A percentile compares a stretch with the other conserved stretches of the same genome.
These are phyloP conservation scores for Penicillium olsonii DNA, from an alignment of 2,329 filamentous ascomycete species.

Conservation along the genomic window DNA sequence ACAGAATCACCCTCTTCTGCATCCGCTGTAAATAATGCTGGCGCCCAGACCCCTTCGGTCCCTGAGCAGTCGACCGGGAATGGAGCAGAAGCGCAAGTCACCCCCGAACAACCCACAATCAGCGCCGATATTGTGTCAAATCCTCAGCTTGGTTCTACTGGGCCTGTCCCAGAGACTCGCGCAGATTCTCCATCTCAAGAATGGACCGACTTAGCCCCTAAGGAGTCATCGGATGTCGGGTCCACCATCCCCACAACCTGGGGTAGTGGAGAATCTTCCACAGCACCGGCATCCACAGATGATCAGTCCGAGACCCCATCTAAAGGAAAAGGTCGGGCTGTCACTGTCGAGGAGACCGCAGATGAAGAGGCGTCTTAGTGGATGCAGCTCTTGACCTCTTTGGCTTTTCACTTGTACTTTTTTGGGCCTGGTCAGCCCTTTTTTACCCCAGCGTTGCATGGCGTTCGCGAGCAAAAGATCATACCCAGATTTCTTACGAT, in stretches of 20 bases:
- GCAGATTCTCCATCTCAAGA: slow-evolving; percentile 32
- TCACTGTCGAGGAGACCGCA: slow-evolving; percentile 38
- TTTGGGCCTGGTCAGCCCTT: background rate
- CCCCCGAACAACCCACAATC: background rate
- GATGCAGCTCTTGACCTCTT: slow-evolving; percentile 3
- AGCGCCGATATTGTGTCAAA: background rate
- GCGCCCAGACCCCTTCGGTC: background rate
- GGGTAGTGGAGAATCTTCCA: slow-evolving; percentile 4
- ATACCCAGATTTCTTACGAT: slow-evolving; percentile 25
- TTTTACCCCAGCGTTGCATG: slow-evolving; percentile 27
- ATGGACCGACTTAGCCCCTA: slow-evolving; percentile 29
- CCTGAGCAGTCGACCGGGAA: background rate
- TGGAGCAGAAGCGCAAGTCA: background rate
- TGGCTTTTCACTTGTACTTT: slow-evolving; percentile 6
- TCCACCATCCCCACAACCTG: slow-evolving; percentile 18
- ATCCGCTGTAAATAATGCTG: slow-evolving; percentile 1
- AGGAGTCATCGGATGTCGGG: slow-evolving; percentile 18
- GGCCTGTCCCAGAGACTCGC: slow-evolving; percentile 10
- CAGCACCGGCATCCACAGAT: slow-evolving; percentile 8
- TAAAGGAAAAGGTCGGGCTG: slow-evolving; percentile 37
- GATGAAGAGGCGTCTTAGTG: slow-evolving; percentile 31
- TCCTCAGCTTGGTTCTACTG: slow-evolving; percentile 19
- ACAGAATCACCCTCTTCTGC: slow-evolving; percentile 2
- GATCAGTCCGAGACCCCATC: slow-evolving; percentile 23
- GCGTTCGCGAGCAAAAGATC: slow-evolving; percentile 28